A percentile compares a stretch with the other conserved stretches of the same genome.
Conservation (phyloP, 306 rosid species). For the Purshia tridentata region DNA sequence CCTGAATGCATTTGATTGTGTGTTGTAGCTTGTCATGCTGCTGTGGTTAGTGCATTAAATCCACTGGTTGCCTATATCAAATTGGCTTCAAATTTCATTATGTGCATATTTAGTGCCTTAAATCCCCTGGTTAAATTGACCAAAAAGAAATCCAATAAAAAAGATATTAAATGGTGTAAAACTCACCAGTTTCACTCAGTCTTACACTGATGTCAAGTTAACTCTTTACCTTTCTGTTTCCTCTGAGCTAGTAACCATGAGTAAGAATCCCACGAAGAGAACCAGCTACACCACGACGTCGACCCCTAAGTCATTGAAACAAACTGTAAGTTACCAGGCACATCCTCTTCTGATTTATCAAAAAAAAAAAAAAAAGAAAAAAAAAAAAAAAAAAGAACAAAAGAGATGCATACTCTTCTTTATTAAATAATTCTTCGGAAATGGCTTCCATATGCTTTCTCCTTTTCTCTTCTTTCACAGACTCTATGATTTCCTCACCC, state of each 20-base stretch:
- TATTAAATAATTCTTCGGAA: slow-evolving; percentile 83
- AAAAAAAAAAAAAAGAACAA: no score
- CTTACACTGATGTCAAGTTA: background rate
- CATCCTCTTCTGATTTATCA: slow-evolving; percentile 6
- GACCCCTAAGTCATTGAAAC: slow-evolving; percentile 38
- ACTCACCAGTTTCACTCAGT: background rate
- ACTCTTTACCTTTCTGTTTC: background rate
- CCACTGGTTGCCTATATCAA: background rate
- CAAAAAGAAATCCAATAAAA: background rate
- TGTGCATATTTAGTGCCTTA: background rate
- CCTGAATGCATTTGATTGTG: background rate
- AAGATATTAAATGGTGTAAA: background rate
- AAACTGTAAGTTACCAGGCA: slow-evolving; percentile 19
- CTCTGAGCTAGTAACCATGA: slow-evolving; percentile 13
- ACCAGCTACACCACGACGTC: slow-evolving; percentile 57
- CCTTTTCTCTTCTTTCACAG: slow-evolving; percentile 65
- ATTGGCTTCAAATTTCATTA: background rate
- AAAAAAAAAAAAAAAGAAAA: background rate
- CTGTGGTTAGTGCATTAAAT: background rate
- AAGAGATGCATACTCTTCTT: slow-evolving; percentile 44
- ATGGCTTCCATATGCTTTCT: slow-evolving; percentile 79
- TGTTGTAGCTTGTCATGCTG: background rate
- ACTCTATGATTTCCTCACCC: slow-evolving; percentile 53
- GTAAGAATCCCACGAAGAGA: slow-evolving; percentile 54
- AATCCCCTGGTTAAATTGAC: background rate